These are phyloP conservation scores for Pneumocystis wakefieldiae DNA, from an alignment of 1,139 yeast genomes.

Conservation along the genomic window DNA sequence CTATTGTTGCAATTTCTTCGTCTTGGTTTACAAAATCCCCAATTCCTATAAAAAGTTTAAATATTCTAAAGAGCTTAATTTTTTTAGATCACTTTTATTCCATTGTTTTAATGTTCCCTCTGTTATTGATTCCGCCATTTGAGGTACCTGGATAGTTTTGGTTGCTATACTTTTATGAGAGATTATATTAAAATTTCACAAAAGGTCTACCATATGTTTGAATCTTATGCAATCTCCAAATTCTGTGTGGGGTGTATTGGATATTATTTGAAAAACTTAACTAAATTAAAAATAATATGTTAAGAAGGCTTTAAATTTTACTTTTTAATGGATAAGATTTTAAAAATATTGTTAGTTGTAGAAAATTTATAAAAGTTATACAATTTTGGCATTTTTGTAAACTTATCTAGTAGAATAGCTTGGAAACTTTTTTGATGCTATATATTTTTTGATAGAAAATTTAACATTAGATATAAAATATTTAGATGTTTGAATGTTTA, in stretches of 20 bases:
- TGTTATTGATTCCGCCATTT: slow-evolving; percentile 96
- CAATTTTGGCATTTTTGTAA: background rate
- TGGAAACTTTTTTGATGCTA: background rate
- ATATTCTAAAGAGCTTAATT: background rate
- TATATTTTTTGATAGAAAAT: background rate
- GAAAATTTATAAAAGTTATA: background rate
- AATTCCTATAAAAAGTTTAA: slow-evolving; percentile 27
- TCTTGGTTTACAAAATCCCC: slow-evolving; percentile 84
- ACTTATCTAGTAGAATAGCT: background rate
- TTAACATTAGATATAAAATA: background rate
- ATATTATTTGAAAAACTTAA: background rate
- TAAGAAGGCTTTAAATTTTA: background rate
- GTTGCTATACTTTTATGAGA: slow-evolving; percentile 9
- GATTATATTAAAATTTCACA: background rate
- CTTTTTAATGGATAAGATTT: slow-evolving; percentile 1
- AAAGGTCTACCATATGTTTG: background rate
- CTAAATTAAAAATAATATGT: background rate
- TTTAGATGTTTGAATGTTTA: background rate
- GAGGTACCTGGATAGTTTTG: slow-evolving; percentile 70
- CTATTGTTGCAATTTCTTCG: slow-evolving; percentile 91
- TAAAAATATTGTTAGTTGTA: background rate
- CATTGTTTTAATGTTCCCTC: slow-evolving; percentile 87
- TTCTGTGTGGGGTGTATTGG: background rate
- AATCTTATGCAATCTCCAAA: background rate
- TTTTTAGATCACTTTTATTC: slow-evolving; percentile 26